phyloP scores from a whole-genome alignment of 345 rosid species.

The Euphorbia peplus region DNA sequence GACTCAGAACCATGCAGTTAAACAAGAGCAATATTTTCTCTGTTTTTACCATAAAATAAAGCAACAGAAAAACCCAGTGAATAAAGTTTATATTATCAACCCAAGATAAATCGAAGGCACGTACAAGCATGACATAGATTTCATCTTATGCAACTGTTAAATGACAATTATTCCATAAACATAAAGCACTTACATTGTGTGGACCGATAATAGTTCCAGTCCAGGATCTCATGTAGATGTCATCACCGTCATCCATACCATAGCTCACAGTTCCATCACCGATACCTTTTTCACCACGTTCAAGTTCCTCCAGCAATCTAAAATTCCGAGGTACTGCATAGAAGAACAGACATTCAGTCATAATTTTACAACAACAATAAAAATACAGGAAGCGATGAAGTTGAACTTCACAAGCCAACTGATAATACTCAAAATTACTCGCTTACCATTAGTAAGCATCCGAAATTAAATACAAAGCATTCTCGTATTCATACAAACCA shows the following conservation, averaged over 20 bases:
- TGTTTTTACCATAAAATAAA: background rate
- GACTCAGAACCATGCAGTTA: background rate
- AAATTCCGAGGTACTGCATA: constrained; percentile 73
- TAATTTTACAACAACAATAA: background rate
- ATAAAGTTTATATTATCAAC: too few species aligned
- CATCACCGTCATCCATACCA: constrained; percentile 94
- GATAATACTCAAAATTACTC: background rate
- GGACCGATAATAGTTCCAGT: constrained; percentile 92
- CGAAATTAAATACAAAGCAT: background rate
- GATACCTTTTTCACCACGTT: constrained; percentile 89
- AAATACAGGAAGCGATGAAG: background rate
- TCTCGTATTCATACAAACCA: background rate
- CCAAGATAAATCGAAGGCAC: background rate
- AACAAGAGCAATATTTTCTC: background rate
- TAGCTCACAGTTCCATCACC: constrained; percentile 92
- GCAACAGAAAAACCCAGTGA: too few species aligned
- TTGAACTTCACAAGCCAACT: constrained; percentile 1
- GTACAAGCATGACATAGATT: background rate
- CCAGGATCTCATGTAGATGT: constrained; percentile 90
- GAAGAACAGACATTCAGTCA: constrained; percentile 13
- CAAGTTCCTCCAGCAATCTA: constrained; percentile 83
- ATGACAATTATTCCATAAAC: background rate
- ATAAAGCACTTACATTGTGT: constrained; percentile 59
- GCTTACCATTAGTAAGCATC: background rate
- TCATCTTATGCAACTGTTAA: background rate